Evolutionary conservation across 768 basidiomycete species (phyloP), one percentile per base, ranked within the genome.

Genomic region (Holtermanniella nyarrowii): DNA sequence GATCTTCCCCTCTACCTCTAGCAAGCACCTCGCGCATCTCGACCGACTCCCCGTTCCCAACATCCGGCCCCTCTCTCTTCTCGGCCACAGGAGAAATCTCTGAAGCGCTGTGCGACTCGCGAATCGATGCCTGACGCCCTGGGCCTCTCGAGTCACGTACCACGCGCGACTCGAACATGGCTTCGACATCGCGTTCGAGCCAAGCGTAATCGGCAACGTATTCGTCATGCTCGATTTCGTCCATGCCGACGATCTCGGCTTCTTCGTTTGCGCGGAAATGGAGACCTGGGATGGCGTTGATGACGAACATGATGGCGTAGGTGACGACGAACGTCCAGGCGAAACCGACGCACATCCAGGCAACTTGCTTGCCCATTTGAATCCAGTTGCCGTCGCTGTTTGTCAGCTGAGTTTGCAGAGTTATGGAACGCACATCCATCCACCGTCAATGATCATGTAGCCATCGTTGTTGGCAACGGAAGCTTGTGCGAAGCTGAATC

Each of bases 301-400:
- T 88, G 58, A 81, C 72, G 53, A 64, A 66, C 68, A 69, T 69
- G 53, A 69, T 66, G 13, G 53, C 52, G 54, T 63, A 65, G 26
- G 68, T 69, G 44, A 66, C 66, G 47, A 63, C 64, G 49, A 71
- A 73, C 2, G 69, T 71, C 72, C 72, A 74, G 14, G 53, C 54
- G 42, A 67, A 56, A 1, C 67, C 68, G 21, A 71, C 69, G 21
- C 47, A 56, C 40, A 70, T 61, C 70, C 72, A 74, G 1, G 71
- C 90, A 54, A 90, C 68, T 69, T 95, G 89, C 59, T 85, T 83
- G 2, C 81, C 88, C 42, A 95, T 80, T 68, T 95, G 91, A 45
- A 81, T 76, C 56, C 62, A 75, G 60, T 76, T 66, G 21, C 66
- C 62, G 49, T 73, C 68, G 27, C 63, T 64, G 26, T 26, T 24